Conservation (phyloP, 2,329 filamentous ascomycete genomes). For the Mycosphaerella arachidis region DNA sequence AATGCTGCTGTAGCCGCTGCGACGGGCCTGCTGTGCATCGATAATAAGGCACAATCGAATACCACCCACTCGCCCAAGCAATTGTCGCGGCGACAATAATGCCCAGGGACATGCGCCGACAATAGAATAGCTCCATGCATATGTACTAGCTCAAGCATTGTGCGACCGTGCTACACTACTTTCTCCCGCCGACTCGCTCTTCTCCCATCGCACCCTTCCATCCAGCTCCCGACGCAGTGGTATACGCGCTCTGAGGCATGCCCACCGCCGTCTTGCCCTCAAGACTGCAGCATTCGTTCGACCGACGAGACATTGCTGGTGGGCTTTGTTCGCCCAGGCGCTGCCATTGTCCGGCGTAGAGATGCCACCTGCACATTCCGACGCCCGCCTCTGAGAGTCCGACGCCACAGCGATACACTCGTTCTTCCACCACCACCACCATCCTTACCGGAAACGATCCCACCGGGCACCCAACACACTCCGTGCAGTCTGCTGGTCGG, state of each 20-base stretch:
- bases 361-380: conserved; percentile 1
- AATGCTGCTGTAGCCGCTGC: background rate
- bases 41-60: too few species aligned
- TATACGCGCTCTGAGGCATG: conserved; percentile 2
- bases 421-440: conserved; percentile 1
- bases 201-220: background rate
- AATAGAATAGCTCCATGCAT: background rate
- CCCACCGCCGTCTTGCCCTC: conserved; percentile 3
- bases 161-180: background rate
- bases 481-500: conserved; percentile 19
- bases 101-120: background rate
- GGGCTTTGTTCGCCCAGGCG: background rate
- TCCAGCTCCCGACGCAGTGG: background rate
- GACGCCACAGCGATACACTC: conserved; percentile 4
- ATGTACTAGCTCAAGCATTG: background rate
- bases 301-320: background rate
- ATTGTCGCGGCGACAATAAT: conserved; percentile 1
- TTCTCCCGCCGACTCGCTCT: background rate
- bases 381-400: conserved; percentile 1
- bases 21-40: background rate
- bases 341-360: conserved; percentile 2
- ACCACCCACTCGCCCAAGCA: background rate
- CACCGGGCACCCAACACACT: background rate
- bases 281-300: background rate
- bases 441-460: conserved; percentile 1